Base-by-base conservation (phyloP, 2,329 filamentous ascomycete genomes). In the Aspergillus transmontanensis region DNA sequence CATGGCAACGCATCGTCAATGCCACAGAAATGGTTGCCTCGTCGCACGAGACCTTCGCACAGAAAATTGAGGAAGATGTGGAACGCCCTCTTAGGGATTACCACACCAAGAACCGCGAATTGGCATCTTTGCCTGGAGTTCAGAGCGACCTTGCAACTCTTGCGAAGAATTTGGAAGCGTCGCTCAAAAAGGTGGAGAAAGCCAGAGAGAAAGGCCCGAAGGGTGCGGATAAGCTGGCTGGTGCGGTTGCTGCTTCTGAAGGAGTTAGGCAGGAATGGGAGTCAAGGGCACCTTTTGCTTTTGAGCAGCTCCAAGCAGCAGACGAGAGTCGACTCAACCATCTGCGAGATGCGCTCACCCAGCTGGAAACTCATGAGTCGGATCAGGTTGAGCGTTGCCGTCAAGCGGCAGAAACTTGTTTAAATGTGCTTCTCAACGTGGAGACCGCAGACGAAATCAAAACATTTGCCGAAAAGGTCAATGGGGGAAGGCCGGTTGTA, bases 311-410 rank as follows among this genome's bases (percentile, higher is more conserved):
- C 30, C 95, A 99, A 76, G 90, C 92, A 6, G 83, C 96, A 36
- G 95, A 99, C 74, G 95, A 99, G 81, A 89, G 87, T 70, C 88
- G 95, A 61, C 83, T 96, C 69, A 97, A 97, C 77, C 90, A 96
- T 73, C 84, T 99, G 63, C 90, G 94, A 65, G 94, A 98, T 78
- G 87, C 92, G 46, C 85, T 99, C 64, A 98, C 95, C 0, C 94
- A 97, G 73, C 91, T 94, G 71, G 90, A 96, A 78, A 99, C 95
- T 0, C 90, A 96, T 75, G 94, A 98, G 76, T 87, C 92, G 32
- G 95, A 99, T 74, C 88, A 92, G 69, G 88, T 94, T 19, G 91
- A 96, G 76, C 87, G 90, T 62, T 89, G 86, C 64, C 88, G 92
- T 66, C 82, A 87, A 63, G 88, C 89, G 14, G 89, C 93, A 30